phyloP scores from a whole-genome alignment of 495 filamentous ascomycete genomes.

The Copromyces sp. region DNA sequence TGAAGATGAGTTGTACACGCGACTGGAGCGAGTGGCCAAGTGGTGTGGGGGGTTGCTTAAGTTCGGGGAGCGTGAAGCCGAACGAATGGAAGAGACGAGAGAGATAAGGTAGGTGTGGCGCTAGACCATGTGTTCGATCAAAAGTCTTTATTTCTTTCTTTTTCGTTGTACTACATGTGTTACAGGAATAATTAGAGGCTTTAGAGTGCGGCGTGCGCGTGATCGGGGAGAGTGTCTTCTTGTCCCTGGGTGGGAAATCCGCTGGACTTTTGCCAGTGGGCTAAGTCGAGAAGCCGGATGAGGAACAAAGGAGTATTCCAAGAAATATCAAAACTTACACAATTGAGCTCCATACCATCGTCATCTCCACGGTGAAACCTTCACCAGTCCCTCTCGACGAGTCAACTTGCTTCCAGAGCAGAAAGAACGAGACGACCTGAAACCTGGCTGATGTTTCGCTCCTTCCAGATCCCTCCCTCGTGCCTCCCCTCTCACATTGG shows the following conservation, averaged over 20 bases:
- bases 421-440: background rate
- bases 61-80: background rate
- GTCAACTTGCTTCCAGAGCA: background rate
- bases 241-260: background rate
- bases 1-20: background rate
- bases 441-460: background rate
- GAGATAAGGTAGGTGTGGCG: background rate
- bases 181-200: background rate
- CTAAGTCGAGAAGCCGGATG: background rate
- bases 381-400: background rate
- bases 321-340: background rate
- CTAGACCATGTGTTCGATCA: background rate
- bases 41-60: background rate
- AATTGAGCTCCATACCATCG: background rate
- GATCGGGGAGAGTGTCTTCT: background rate
- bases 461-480: background rate
- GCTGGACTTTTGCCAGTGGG: background rate
- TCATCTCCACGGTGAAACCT: background rate
- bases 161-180: background rate
- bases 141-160: background rate
- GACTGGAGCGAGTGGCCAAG: background rate
- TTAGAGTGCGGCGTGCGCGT: background rate
- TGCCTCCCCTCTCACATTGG: background rate
- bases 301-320: background rate
- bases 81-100: background rate